Evolutionary conservation across 371 early-diverging fungal species (phyloP), one percentile per base, ranked within the genome.

Genomic region (Mucor lusitanicus): DNA sequence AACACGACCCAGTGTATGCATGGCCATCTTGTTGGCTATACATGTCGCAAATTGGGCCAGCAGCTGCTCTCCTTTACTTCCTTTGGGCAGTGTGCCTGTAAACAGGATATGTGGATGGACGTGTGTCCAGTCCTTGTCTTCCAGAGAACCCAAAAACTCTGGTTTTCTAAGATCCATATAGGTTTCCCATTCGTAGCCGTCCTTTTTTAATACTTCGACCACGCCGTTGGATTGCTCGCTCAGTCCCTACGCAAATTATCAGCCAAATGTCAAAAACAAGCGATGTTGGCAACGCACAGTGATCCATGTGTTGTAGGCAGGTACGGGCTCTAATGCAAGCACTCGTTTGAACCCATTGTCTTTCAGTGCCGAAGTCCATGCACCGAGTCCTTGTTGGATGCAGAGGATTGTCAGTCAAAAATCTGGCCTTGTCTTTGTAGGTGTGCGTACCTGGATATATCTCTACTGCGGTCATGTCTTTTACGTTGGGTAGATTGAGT

Each of bases 101-200:
- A 79, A 84, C 0, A 84, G 57, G 8, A 84, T 57, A 17, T 75
- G 42, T 3, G 77, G 78, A 59, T 81, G 76, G 0, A 81, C 84
- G 75, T 73, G 19, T 48, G 75, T 69, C 80, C 81, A 80, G 39
- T 84, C 79, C 9, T 55, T 54, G 23, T 63, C 68, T 15, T 65
- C 74, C 15, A 77, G 40, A 0, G 50, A 12, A 0, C 81, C 78
- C 21, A 83, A 54, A 46, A 75, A 79, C 8, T 77, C 48, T 2
- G 72, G 69, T 25, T 71, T 64, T 40, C 72, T 83, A 9, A 83
- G 64, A 17, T 72, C 67, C 3, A 59, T 56, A 42, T 81, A 84
- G 0, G 82, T 75, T 1, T 80, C 77, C 84, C 84, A 84, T 39
- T 79, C 73, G 53, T 84, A 84, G 3, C 82, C 82, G 44, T 84